phyloP scores from a whole-genome alignment of 768 basidiomycete genomes.

The Polyporus arcularius region DNA sequence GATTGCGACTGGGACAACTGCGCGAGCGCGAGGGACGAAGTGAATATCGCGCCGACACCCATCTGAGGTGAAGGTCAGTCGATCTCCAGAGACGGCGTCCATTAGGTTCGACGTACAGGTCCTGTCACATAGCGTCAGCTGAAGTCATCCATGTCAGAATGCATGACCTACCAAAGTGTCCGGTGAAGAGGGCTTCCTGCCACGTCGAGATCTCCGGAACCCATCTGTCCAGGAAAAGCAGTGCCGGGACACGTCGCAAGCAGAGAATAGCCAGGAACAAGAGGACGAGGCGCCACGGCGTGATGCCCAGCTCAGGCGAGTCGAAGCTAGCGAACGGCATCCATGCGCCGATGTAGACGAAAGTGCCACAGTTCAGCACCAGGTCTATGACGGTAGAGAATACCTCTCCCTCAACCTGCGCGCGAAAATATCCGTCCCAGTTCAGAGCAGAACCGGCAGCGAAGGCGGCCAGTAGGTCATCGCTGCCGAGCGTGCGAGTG shows the following conservation, averaged over 20 bases:
- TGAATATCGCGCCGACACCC: conserved; percentile 92
- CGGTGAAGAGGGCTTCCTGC: conserved; percentile 86
- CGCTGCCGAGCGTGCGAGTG: conserved; percentile 77
- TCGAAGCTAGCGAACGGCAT: conserved; percentile 66
- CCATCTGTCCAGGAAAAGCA: conserved; percentile 77
- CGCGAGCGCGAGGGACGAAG: conserved; percentile 70
- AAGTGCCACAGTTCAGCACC: conserved; percentile 77
- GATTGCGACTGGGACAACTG: conserved; percentile 55
- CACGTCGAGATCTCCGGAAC: conserved; percentile 86
- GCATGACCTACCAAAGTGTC: conserved; percentile 75
- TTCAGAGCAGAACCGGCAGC: conserved; percentile 87
- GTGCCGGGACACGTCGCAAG: conserved; percentile 77
- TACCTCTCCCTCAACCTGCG: conserved; percentile 76
- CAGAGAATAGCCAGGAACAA: conserved; percentile 69
- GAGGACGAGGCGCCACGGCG: conserved; percentile 69
- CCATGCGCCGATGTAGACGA: conserved; percentile 90
- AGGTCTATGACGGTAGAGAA: conserved; percentile 93
- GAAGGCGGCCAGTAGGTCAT: conserved; percentile 90
- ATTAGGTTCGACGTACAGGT: background rate
- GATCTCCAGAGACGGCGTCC: background rate
- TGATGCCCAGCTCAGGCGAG: conserved; percentile 56
- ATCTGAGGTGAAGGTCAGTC: conserved; percentile 48
- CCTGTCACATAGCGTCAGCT: background rate
- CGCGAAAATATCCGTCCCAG: conserved; percentile 86
- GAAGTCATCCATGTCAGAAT: background rate